phyloP scores from a whole-genome alignment of 202 grass and related monocot species.

The Carex arenaria region DNA sequence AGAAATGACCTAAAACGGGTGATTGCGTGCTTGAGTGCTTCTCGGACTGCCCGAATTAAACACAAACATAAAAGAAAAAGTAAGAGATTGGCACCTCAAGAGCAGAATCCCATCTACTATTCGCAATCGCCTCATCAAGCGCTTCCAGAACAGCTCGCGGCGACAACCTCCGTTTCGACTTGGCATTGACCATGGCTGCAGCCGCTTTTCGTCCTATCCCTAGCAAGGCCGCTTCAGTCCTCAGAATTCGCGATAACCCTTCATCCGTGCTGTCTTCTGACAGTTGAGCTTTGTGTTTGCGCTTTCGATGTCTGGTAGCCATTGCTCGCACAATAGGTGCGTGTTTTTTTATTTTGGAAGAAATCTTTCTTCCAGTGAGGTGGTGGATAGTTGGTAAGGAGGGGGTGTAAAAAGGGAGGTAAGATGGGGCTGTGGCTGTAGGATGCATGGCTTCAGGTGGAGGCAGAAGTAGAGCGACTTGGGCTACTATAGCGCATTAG shows the following conservation, averaged over 20 bases:
- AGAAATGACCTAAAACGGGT: background rate
- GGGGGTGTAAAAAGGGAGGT: background rate
- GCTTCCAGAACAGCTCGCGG: constrained; percentile 78
- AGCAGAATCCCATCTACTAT: constrained; percentile 56
- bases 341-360: background rate
- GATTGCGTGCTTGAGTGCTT: constrained; percentile 1
- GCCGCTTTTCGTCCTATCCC: constrained; percentile 52
- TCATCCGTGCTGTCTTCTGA: constrained; percentile 26
- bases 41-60: background rate
- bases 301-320: constrained; percentile 1
- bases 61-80: background rate
- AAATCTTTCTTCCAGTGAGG: background rate
- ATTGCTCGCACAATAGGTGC: background rate
- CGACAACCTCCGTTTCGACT: constrained; percentile 50
- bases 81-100: constrained; percentile 45
- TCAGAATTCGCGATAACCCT: constrained; percentile 58
- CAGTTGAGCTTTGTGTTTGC: background rate
- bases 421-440: background rate
- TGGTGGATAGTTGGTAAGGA: background rate
- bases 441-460: background rate
- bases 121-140: constrained; percentile 53
- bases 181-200: constrained; percentile 21
- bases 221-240: constrained; percentile 60
- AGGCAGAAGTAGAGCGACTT: background rate
- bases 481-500: background rate